Evolutionary conservation across 1,284 basidiomycete species (phyloP), one percentile per base, ranked within the genome.

Genomic region (Inonotus obliquus): DNA sequence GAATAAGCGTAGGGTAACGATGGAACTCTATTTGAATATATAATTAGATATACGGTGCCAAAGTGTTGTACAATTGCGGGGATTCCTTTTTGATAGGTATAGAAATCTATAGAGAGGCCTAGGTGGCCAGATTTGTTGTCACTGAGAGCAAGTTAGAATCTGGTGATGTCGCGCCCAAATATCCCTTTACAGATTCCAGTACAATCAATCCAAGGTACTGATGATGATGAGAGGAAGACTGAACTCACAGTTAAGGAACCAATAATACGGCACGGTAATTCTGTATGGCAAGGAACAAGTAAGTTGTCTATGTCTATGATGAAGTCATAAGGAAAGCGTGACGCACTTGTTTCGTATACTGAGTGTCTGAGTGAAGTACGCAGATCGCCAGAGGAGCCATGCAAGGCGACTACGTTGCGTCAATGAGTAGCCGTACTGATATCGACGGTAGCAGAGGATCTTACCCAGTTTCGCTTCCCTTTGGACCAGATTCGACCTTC

Each of bases 341-440:
- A 14, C 77, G 63, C 65, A 85, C 83, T 88, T 89, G 73, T 94
- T 95, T 70, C 90, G 76, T 70, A 83, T 71, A 67, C 87, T 89
- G 65, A 95, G 76, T 1, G 89, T 87, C 80, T 86, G 85, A 4
- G 87, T 89, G 69, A 90, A 88, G 73, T 93, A 91, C 1, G 91
- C 90, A 25, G 85, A 86, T 61, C 89, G 77, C 91, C 91, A 92
- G 44, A 91, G 74, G 27, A 92, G 74, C 87, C 88, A 92, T n/a
- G 90, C 89, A 41, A 87, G 62, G 65, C 83, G 76, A 65, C 69
- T 63, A 63, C 56, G 9, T 61, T 56, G 27, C 11, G n/a, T 66
- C 64, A 65, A 38, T 63, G 54, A 68, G 1, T 41, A 48, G 27
- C 13, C 14, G 21, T 21, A 37, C 5, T 29, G 23, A 3, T 2